These are phyloP conservation scores for Closterium sp. DNA, from an alignment of 139 green algal genomes.

Conservation along the genomic window DNA sequence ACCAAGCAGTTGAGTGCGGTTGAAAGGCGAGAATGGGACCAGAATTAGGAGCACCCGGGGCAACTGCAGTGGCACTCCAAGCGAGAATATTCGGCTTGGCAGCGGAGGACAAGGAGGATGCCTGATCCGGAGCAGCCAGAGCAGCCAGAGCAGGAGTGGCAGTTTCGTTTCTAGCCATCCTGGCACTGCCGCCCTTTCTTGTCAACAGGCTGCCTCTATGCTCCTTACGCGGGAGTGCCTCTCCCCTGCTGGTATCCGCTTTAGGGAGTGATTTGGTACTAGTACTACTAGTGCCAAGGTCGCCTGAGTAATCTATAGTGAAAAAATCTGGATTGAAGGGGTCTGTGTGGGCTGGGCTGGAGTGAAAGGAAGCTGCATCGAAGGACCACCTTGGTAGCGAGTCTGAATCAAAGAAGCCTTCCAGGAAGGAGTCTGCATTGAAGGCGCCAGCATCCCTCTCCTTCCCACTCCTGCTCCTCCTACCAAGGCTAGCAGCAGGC, in stretches of 20 bases:
- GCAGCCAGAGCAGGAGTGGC: no score
- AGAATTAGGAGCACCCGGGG: no score
- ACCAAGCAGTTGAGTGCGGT: no score
- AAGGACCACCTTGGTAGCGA: neutral
- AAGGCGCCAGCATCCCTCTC: neutral
- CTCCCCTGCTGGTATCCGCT: neutral
- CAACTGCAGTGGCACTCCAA: no score
- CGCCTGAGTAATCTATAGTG: neutral
- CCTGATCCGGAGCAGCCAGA: no score
- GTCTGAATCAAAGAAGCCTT: neutral
- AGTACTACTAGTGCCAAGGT: neutral
- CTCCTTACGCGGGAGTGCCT: neutral
- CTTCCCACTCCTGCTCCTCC: neutral
- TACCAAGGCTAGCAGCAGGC: neutral
- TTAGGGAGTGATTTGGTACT: neutral
- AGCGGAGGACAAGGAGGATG: no score
- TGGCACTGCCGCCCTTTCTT: neutral
- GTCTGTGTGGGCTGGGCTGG: neutral
- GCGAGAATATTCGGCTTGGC: no score
- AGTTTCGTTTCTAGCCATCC: neutral
- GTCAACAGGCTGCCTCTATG: neutral
- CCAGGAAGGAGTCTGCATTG: neutral
- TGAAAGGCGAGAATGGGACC: no score
- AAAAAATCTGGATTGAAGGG: neutral
- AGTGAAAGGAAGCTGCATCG: neutral